Conservation (phyloP, 768 basidiomycete genomes). For the Mycena rebaudengoi region DNA sequence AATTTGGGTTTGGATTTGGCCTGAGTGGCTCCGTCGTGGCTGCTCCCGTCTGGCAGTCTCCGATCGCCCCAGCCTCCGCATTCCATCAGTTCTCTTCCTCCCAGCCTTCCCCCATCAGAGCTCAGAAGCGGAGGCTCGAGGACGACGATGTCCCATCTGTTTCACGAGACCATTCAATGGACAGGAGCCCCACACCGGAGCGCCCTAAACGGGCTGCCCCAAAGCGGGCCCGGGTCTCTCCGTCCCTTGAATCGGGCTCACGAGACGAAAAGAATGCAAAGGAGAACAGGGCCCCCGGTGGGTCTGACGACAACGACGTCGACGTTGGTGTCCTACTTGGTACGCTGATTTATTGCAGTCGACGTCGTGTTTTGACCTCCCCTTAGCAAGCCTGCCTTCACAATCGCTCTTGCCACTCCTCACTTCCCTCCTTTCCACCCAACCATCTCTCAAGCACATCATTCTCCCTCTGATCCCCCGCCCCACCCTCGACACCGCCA, state of each 20-base stretch:
- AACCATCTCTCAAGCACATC: slow-evolving; percentile 76
- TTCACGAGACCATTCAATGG: slow-evolving; percentile 77
- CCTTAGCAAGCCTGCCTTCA: slow-evolving; percentile 79
- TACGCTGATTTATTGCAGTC: slow-evolving; percentile 43
- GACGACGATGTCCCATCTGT: slow-evolving; percentile 69
- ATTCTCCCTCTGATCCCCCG: slow-evolving; percentile 84
- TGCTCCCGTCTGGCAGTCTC: slow-evolving; percentile 55
- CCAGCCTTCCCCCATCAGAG: slow-evolving; percentile 49
- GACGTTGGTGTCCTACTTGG: slow-evolving; percentile 85
- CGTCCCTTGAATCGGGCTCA: slow-evolving; percentile 35
- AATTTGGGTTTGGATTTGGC: slow-evolving; percentile 80
- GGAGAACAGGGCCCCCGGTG: slow-evolving; percentile 53
- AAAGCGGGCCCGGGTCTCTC: slow-evolving; percentile 67
- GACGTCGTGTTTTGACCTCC: slow-evolving; percentile 15
- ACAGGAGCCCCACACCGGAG: slow-evolving; percentile 86
- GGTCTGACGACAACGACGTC: slow-evolving; percentile 64
- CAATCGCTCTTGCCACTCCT: slow-evolving; percentile 81
- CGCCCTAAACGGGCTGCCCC: slow-evolving; percentile 73
- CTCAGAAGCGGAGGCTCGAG: slow-evolving; percentile 73
- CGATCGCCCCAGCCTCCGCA: slow-evolving; percentile 56
- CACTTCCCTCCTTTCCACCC: slow-evolving; percentile 68
- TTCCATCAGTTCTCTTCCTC: slow-evolving; percentile 66
- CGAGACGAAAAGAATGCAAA: slow-evolving; percentile 56
- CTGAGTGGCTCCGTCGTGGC: slow-evolving; percentile 55
- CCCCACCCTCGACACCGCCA: slow-evolving; percentile 80